phyloP scores from a whole-genome alignment of 768 basidiomycete genomes.

The Serendipita sp. region DNA sequence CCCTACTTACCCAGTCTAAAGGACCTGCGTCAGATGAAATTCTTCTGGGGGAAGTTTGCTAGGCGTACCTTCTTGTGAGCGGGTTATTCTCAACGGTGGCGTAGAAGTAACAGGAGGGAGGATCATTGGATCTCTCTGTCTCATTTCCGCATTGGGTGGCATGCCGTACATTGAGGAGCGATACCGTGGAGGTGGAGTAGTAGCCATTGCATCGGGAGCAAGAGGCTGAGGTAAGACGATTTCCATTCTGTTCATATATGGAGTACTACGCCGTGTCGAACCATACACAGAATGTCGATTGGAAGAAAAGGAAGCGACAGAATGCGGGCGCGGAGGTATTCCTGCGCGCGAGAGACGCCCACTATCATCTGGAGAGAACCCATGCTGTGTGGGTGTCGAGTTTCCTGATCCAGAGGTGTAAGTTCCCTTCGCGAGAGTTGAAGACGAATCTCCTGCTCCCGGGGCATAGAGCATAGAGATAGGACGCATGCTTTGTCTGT shows the following conservation, averaged over 20 bases:
- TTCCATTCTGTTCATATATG: slow-evolving; percentile 24
- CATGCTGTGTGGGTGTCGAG: background rate
- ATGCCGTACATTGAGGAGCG: background rate
- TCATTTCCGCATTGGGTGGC: background rate
- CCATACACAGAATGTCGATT: background rate
- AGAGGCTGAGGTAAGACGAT: slow-evolving; percentile 56
- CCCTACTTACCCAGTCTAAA: background rate
- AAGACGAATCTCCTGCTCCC: background rate
- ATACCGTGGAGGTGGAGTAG: background rate
- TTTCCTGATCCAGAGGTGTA: background rate
- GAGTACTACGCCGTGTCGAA: background rate
- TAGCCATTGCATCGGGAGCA: slow-evolving; percentile 19
- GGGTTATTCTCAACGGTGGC: background rate
- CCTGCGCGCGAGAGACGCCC: background rate
- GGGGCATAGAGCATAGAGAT: background rate
- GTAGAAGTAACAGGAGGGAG: background rate
- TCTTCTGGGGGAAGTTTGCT: background rate
- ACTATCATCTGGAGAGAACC: background rate
- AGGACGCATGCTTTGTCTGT: slow-evolving; percentile 4
- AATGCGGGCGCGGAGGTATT: background rate
- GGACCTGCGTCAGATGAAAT: background rate
- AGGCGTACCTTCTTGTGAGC: background rate
- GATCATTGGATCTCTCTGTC: background rate
- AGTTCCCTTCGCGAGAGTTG: background rate
- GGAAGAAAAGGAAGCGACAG: slow-evolving; percentile 1